Evolutionary conservation across 495 filamentous ascomycete species (phyloP), one percentile per base, ranked within the genome.

Genomic region (Penicillium chermesinum): DNA sequence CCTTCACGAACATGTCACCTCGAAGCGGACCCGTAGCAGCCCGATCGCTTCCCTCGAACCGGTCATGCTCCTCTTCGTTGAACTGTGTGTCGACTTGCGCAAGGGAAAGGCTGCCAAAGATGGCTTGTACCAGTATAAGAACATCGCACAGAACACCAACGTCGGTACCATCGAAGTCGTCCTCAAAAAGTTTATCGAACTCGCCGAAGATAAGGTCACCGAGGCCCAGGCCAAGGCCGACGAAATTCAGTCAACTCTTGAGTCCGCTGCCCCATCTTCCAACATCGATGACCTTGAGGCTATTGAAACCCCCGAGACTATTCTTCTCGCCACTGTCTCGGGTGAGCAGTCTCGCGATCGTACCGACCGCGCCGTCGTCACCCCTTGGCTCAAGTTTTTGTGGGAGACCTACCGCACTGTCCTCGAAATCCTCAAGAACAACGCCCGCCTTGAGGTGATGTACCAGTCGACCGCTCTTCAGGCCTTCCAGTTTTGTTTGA

Each of bases 401-500:
- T 98, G 93, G 93, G 94, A 98, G 73, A 95, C 93, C n/a, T 98
- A 98, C 72, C 89, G 93, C 32, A 98, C 93, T 44, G 93, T 98
- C 32, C 79, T 98, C 56, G 93, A 98, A 59, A 97, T 98, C 62
- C 78, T 98, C 54, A 88, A 95, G 73, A 98, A 98, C 78, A 98
- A 98, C 78, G 94, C 93, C 30, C 85, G 93, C 32, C 76, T 98
- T 32, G 93, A 98, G 75, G 80, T 95, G 32, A 94, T 97, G 78
- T 98, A 98, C 72, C 93, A 98, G 79, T 87, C 85, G 64, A 97
- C 94, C 39, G 94, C 93, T 48, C 86, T 95, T 63, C 94, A 97
- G 69, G 93, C 93, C 14, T 97, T 98, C 76, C 86, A 93, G 66
- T 98, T 98, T 78, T 98, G 93, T 70, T 83, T 91, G 59, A 94